Evolutionary conservation across 106 monocot species (phyloP).

Genomic region (Allium fistulosum): DNA sequence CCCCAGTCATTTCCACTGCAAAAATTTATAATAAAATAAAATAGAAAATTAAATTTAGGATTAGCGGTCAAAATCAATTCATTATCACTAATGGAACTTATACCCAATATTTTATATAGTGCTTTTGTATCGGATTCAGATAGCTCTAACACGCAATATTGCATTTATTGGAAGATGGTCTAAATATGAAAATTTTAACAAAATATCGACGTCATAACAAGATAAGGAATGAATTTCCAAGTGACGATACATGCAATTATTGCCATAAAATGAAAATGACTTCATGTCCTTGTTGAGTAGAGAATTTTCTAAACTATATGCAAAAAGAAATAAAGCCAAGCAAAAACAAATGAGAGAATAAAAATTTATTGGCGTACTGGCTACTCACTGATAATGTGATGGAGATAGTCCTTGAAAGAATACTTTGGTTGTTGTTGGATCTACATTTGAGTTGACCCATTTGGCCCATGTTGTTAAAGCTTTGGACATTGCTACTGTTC

Average conservation of each 20-base stretch:
- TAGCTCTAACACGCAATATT: too few relatives aligned
- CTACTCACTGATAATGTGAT: conserved; percentile 30
- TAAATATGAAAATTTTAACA: too few relatives aligned
- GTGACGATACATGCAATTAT: too few relatives aligned
- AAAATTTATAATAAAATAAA: not conserved
- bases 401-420: conserved; percentile 38
- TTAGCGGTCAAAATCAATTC: too few relatives aligned
- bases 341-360: too few relatives aligned
- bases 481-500: conserved; percentile 27
- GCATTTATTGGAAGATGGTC: too few relatives aligned
- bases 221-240: too few relatives aligned
- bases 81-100: too few relatives aligned
- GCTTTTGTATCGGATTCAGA: too few relatives aligned
- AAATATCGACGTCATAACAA: too few relatives aligned
- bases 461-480: conserved; percentile 47
- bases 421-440: conserved; percentile 25
- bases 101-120: too few relatives aligned
- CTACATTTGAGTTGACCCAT: conserved; percentile 34
- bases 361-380: too few relatives aligned
- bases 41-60: not conserved
- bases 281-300: conserved; percentile 2
- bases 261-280: not conserved
- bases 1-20: conserved; percentile 28
- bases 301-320: not conserved
- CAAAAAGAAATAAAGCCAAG: not conserved